A percentile compares a stretch with the other conserved stretches of the same genome.
Evolutionary conservation across 2,329 filamentous ascomycete species (phyloP).

Genomic region (Fusarium poae): DNA sequence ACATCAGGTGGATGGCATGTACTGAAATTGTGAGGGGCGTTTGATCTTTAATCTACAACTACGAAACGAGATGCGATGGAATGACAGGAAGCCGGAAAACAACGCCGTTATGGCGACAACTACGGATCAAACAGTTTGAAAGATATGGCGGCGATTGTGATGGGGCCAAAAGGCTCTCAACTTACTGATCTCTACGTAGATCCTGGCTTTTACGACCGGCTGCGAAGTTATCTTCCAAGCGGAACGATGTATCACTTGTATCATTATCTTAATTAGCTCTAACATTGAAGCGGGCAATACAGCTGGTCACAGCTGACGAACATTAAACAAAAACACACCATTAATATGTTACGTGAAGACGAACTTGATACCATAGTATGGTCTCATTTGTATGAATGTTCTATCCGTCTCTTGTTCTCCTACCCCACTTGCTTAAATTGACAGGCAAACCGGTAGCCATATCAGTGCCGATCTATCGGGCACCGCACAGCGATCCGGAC

Average conservation of each 20-base stretch:
- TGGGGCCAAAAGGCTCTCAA: conserved; percentile 47
- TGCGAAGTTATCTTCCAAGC: conserved; percentile 29
- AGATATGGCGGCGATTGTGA: conserved; percentile 27
- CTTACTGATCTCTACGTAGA: conserved; percentile 46
- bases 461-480: conserved; percentile 19
- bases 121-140: conserved; percentile 17
- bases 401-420: neutral
- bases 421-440: conserved; percentile 17
- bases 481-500: conserved; percentile 1
- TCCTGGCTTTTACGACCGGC: conserved; percentile 36
- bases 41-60: conserved; percentile 38
- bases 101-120: conserved; percentile 6
- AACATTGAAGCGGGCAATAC: conserved; percentile 23
- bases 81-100: conserved; percentile 43
- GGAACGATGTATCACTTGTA: conserved; percentile 53
- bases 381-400: neutral
- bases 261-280: conserved; percentile 39
- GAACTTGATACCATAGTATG: neutral
- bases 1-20: conserved; percentile 40
- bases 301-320: conserved; percentile 21
- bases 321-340: conserved; percentile 4
- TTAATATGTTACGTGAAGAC: neutral
- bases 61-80: conserved; percentile 49
- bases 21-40: conserved; percentile 34
- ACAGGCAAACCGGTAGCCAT: neutral